A percentile compares a stretch with the other conserved stretches of the same genome.
Evolutionary conservation across 257 asterid genomes (phyloP).

Genomic region (Fraxinus americana): DNA sequence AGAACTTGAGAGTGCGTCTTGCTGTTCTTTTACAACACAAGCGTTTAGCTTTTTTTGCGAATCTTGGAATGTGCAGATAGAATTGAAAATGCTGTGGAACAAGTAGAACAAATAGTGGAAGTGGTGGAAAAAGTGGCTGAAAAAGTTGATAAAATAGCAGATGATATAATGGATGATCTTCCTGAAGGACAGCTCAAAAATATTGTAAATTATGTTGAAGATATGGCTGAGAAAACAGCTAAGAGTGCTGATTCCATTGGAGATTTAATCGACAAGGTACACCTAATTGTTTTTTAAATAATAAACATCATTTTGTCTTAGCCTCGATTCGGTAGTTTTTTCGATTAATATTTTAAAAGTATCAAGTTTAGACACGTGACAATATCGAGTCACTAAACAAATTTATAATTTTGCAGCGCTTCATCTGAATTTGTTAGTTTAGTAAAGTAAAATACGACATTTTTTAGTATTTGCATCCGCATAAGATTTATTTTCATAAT

Average conservation of each 20-base stretch:
- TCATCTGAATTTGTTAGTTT: too few species aligned
- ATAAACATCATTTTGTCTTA: neutral
- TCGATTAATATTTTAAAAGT: neutral
- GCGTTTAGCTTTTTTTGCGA: neutral
- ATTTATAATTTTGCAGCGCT: too few species aligned
- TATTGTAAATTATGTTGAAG: constrained; percentile 41
- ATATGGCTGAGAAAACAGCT: constrained; percentile 55
- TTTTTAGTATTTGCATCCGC: too few species aligned
- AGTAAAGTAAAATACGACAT: too few species aligned
- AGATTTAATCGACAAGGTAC: constrained; percentile 64
- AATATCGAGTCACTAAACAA: too few species aligned
- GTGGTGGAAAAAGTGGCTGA: constrained; percentile 65
- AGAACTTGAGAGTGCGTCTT: too few species aligned
- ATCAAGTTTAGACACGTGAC: neutral
- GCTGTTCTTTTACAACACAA: neutral
- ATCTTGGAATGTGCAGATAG: constrained; percentile 34
- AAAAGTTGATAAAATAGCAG: constrained; percentile 55
- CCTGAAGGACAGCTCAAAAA: constrained; percentile 55
- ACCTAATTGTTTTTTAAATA: neutral
- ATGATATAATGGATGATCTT: constrained; percentile 46
- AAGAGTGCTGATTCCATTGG: constrained; percentile 50
- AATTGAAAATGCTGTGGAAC: constrained; percentile 41
- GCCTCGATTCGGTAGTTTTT: neutral
- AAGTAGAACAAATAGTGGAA: constrained; percentile 56
- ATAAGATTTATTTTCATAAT: too few species aligned